Evolutionary conservation across 2,329 filamentous ascomycete genomes (phyloP), one percentile per base, ranked within the genome.

Genomic region (Epichloe bromicola): DNA sequence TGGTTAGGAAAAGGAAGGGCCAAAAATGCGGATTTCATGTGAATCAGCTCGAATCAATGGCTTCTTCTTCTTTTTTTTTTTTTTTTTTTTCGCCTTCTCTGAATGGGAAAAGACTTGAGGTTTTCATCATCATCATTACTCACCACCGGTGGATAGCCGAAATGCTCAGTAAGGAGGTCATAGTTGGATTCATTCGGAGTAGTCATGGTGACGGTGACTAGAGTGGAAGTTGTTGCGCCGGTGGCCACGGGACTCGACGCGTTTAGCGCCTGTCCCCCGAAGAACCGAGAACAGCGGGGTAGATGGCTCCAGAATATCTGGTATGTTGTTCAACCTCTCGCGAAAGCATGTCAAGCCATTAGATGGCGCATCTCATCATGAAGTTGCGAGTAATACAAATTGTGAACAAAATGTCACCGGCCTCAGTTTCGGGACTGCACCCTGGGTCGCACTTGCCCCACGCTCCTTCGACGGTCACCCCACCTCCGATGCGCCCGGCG

Each of bases 141-240:
- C 70, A 95, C 90, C 58, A 95, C 80, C 30, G 91, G 93, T 2
- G 93, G 91, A 61, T 95, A 96, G 57, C 88, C 87, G 61, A 98
- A 86, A 65, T 98, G 93, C 75, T 97, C 93, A 2, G 93, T 96
- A 55, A 97, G 76, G 59, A 97, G 79, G 64, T 81, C 78, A 36
- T 76, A 79, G 58, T 81, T 77, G 46, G 75, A 70, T 56, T 61
- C 62, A 53, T 65, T 66, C 57, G 66, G 56, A 5, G 61, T 54
- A 33, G 61, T 55, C 65, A 68, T 69, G 51, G 51, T 58, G 56
- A 19, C 37, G 51, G 51, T 58, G 56, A 19, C 37, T 17, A 36
- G 36, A 43, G 39, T 15, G 30, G 17, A 30, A 17, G 15, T 23
- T n/a, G 26, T 15, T 15, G 15, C 33, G 43, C 50, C 42, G 36